These are phyloP conservation scores for Globomyces pollinis-pini DNA, from an alignment of 192 early-diverging fungal genomes.

Conservation along the genomic window DNA sequence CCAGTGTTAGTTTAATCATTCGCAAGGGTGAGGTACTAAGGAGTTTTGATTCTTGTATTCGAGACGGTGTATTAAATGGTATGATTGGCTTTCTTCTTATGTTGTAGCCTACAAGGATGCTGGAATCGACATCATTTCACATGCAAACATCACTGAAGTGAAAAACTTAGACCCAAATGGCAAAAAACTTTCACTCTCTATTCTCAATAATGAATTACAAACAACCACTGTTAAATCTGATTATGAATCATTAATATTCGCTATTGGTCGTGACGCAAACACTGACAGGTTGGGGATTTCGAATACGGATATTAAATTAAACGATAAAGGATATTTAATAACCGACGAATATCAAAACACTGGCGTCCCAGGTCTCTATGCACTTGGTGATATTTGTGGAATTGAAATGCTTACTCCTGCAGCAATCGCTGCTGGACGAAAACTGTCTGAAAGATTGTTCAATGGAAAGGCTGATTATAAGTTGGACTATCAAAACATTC, in stretches of 20 bases:
- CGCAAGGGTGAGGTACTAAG: conserved; percentile 81
- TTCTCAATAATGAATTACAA: conserved; percentile 24
- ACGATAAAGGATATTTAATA: conserved; percentile 64
- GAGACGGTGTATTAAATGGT: conserved; percentile 64
- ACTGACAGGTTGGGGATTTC: conserved; percentile 61
- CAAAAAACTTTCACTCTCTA: conserved; percentile 28
- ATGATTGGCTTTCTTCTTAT: conserved; percentile 10
- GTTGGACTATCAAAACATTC: conserved; percentile 89
- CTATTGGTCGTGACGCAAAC: conserved; percentile 79
- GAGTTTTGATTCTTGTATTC: conserved; percentile 75
- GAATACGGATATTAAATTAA: conserved; percentile 52
- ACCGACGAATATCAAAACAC: conserved; percentile 89
- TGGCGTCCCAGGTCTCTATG: conserved; percentile 56
- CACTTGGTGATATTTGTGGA: conserved; percentile 94
- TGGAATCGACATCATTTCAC: conserved; percentile 75
- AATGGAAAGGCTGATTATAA: conserved; percentile 65
- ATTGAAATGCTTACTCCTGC: conserved; percentile 86
- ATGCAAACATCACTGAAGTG: conserved; percentile 54
- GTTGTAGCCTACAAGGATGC: conserved; percentile 46
- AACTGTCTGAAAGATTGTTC: conserved; percentile 86
- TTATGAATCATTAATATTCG: conserved; percentile 85
- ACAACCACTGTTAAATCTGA: conserved; percentile 31
- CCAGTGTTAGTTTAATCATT: conserved; percentile 74
- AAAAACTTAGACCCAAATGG: conserved; percentile 45
- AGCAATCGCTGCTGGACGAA: conserved; percentile 91